These are phyloP conservation scores for Tolypocladium amazonense DNA, from an alignment of 2,329 filamentous ascomycete genomes.

Conservation along the genomic window DNA sequence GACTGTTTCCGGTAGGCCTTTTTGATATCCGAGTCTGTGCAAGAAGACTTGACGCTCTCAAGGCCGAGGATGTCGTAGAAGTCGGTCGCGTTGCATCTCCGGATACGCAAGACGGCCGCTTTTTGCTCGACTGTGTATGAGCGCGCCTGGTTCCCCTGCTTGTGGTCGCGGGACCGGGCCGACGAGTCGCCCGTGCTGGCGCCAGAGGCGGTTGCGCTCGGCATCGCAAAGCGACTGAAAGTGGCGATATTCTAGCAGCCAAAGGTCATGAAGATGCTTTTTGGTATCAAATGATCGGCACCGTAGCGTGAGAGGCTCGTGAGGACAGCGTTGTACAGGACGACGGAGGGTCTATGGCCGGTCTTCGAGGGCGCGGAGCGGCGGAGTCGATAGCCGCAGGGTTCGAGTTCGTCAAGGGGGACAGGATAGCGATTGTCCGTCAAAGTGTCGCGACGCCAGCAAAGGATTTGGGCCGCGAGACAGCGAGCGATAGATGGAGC, in stretches of 20 bases:
- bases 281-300: neutral
- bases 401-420: neutral
- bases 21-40: slow-evolving; percentile 79
- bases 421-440: neutral
- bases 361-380: neutral
- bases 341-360: neutral
- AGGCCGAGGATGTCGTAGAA: slow-evolving; percentile 93
- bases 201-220: slow-evolving; percentile 43
- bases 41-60: slow-evolving; percentile 50
- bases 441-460: neutral
- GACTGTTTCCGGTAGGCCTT: slow-evolving; percentile 95
- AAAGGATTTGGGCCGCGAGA: neutral
- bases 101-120: slow-evolving; percentile 80
- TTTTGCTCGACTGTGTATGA: slow-evolving; percentile 86
- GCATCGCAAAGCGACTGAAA: slow-evolving; percentile 14
- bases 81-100: slow-evolving; percentile 70
- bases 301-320: neutral
- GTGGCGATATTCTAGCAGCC: neutral
- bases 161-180: slow-evolving; percentile 51
- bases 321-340: neutral
- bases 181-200: slow-evolving; percentile 33
- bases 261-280: neutral
- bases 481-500: neutral
- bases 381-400: neutral
- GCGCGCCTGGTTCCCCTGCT: slow-evolving; percentile 65